Evolutionary conservation across 2,329 filamentous ascomycete species (phyloP), one percentile per base, ranked within the genome.

Genomic region (Metarhizium brunneum): DNA sequence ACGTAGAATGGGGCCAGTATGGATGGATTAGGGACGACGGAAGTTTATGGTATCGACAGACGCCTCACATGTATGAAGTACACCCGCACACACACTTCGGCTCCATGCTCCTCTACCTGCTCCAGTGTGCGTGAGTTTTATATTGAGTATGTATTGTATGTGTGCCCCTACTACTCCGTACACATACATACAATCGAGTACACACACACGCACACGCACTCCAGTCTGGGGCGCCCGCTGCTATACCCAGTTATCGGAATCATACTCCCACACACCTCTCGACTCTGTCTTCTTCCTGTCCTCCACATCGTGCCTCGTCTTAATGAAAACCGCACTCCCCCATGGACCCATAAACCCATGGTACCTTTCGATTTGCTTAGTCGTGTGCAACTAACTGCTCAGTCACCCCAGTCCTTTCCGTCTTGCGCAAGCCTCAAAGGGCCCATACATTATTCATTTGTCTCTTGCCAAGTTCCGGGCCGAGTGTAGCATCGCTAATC

Each of bases 201-300:
- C 40, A 16, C 40, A 25, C n/a, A 42, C 40, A 42, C 40, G 18
- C 43, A 25, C 16, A 25, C 43, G 6, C 43, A 10, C 43, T 30
- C 45, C 45, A 32, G 45, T 30, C 45, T 29, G 45, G 25, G 45
- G 20, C 42, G 8, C 45, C 43, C 47, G 48, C 45, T n/a, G 56
- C 54, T 16, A 53, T 47, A 45, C 47, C 53, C 47, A 57, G 54
- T 42, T 55, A 45, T 47, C 50, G 47, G 53, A 52, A 57, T 55
- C 53, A 45, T 57, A 25, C 55, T 55, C 50, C 53, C 56, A 55
- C 53, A 51, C 56, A 48, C 49, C 56, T 53, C 54, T 38, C 50
- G 50, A 55, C 53, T 57, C 56, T 53, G 6, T 20, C 32, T 32
- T 18, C 53, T 53, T 47, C 38, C 53, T 50, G 56, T 40, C 30